phyloP scores from a whole-genome alignment of 495 filamentous ascomycete species.

The Paragyromitra xinjiangensis region DNA sequence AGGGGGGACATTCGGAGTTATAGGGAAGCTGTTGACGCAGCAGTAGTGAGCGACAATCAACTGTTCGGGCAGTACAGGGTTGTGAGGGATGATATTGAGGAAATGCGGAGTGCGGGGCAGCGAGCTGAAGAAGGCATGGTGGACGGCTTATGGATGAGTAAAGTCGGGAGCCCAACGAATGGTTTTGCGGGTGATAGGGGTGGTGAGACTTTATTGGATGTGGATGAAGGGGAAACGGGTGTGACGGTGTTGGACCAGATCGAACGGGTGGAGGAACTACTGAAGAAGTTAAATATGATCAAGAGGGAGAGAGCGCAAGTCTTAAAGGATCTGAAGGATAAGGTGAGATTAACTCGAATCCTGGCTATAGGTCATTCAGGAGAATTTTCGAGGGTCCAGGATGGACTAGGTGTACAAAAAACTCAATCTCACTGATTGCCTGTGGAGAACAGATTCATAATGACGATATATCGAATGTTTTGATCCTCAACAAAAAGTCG shows the following conservation, averaged over 20 bases:
- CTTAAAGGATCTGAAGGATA: constrained; percentile 95
- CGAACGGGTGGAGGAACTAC: constrained; percentile 82
- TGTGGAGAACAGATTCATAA: constrained; percentile 74
- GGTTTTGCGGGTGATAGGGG: constrained; percentile 67
- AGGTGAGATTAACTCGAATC: constrained; percentile 66
- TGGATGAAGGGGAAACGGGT: constrained; percentile 83
- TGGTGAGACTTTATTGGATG: constrained; percentile 79
- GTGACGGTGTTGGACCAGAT: constrained; percentile 90
- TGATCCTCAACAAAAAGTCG: constrained; percentile 96
- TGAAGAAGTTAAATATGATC: constrained; percentile 89
- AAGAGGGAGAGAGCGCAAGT: constrained; percentile 90
- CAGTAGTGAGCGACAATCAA: constrained; percentile 84
- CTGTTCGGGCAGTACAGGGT: constrained; percentile 83
- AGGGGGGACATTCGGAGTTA: constrained; percentile 87
- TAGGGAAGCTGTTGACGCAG: constrained; percentile 85
- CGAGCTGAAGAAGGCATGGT: constrained; percentile 75
- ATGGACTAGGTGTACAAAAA: constrained; percentile 11
- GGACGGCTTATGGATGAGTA: constrained; percentile 50
- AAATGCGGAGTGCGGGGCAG: constrained; percentile 91
- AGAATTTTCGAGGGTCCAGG: neutral
- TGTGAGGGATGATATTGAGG: constrained; percentile 87
- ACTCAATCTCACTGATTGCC: constrained; percentile 31
- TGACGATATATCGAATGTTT: constrained; percentile 95
- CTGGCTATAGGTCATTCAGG: neutral
- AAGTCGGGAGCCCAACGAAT: constrained; percentile 61